phyloP scores from a whole-genome alignment of 768 basidiomycete species.

The Boletus sp. region DNA sequence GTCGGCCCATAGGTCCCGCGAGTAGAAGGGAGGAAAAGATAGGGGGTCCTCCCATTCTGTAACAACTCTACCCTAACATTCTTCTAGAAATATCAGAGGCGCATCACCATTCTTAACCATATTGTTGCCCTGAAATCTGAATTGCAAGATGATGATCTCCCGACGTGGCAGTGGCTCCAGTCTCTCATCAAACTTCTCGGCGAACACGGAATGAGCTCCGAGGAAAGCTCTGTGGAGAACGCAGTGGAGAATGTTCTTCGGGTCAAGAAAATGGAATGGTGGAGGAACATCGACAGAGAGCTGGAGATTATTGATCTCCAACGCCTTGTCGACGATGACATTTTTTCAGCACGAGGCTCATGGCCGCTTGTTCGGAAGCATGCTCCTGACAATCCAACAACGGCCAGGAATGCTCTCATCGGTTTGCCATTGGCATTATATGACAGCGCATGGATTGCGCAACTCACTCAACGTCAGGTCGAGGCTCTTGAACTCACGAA shows the following conservation, averaged over 20 bases:
- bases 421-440: neutral
- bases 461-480: neutral
- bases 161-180: too few species aligned
- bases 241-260: neutral
- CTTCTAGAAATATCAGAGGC: neutral
- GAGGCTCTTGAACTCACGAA: neutral
- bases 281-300: neutral
- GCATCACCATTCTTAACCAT: neutral
- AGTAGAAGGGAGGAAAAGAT: too few species aligned
- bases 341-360: constrained; percentile 3
- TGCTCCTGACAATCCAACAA: neutral
- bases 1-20: too few species aligned
- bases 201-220: constrained; percentile 9
- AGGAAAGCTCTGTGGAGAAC: constrained; percentile 9
- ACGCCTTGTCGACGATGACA: neutral
- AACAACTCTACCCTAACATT: too few species aligned
- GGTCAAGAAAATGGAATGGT: constrained; percentile 8
- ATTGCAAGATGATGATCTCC: too few species aligned
- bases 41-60: too few species aligned
- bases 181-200: neutral
- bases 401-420: neutral
- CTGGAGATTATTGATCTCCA: constrained; percentile 3
- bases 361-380: neutral
- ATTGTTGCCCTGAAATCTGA: neutral
- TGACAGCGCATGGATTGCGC: neutral